These are phyloP conservation scores for Mytilinidion resinicola DNA, from an alignment of 495 filamentous ascomycete species.

Conservation along the genomic window DNA sequence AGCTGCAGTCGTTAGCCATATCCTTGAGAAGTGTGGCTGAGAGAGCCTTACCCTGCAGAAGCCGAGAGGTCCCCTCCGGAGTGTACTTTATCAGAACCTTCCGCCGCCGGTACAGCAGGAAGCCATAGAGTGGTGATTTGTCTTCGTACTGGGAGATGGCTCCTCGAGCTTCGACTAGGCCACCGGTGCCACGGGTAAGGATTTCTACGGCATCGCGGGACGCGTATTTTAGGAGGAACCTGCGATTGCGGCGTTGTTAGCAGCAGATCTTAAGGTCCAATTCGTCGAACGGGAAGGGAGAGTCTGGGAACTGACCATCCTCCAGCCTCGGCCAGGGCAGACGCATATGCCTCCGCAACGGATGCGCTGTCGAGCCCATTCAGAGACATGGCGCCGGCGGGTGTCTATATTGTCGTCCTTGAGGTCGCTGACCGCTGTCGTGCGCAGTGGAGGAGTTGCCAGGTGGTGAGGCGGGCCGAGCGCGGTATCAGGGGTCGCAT, in stretches of 20 bases:
- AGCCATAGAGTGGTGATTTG: constrained; percentile 82
- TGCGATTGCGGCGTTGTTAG: constrained; percentile 32
- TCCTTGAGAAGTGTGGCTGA: not conserved
- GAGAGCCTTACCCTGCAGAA: constrained; percentile 70
- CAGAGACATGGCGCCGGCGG: constrained; percentile 66
- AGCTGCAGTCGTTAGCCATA: constrained; percentile 45
- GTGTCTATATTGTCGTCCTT: not conserved
- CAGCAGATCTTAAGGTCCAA: constrained; percentile 7
- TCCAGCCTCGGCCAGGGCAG: constrained; percentile 73
- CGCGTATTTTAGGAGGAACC: constrained; percentile 91
- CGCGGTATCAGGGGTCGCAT: not conserved
- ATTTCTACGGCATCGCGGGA: constrained; percentile 84
- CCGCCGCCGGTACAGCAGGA: constrained; percentile 79
- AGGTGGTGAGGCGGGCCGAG: not conserved
- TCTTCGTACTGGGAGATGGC: constrained; percentile 73
- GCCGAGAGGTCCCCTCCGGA: constrained; percentile 80
- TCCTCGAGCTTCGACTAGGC: constrained; percentile 75
- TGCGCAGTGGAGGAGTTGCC: not conserved
- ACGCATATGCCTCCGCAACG: constrained; percentile 78
- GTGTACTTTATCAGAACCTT: constrained; percentile 90
- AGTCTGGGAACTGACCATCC: constrained; percentile 70
- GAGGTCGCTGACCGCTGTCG: not conserved
- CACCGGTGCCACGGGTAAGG: constrained; percentile 69
- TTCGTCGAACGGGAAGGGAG: not conserved
- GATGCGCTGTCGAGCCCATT: constrained; percentile 86